Base-by-base conservation (phyloP, 75 land plant genomes). In the Pinus albicaulis region DNA sequence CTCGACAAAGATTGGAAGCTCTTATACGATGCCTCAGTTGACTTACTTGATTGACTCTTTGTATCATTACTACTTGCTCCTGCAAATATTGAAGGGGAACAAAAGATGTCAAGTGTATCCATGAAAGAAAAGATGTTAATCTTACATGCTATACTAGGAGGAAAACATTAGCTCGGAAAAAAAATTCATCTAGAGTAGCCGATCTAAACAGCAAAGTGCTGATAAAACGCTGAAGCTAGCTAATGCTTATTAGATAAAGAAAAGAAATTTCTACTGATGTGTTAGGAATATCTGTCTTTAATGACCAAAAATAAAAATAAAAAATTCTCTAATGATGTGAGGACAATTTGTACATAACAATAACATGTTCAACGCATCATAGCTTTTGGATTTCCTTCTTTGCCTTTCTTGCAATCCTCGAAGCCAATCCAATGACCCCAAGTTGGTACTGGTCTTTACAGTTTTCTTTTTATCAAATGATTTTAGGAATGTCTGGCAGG, bases 1-100 rank as follows among this genome's bases (percentile, higher is more conserved):
- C 57, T 72, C 7, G 34, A 20, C 17, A 72, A 23, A 72, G 55
- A 25, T 24, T 55, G 57, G 17, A 55, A 53, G 7, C 20, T 34
- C 74, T 26, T 55, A 28, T 4, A n/a, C 7, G 56, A 52, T 53
- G 26, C 25, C 25, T 71, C 56, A 2, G 28, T 26, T 72, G 74
- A 72, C 53, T 72, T 72, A 20, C 28, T 72, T 24, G 74, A 72
- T 55, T 72, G 74, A 26, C 74, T 55, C n/a, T 72, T 72, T 15
- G 74, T 53, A 17, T 72, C 74, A 26, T 55, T 52, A 26, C 57
- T 26, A 17, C 34, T 72, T 55, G 74, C 14, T 55, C 57, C 74
- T 72, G 74, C 11, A 72, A 68, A 68, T 41, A 38, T 41, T 68
- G 8, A 68, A 68, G 52, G 24, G 38, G 53, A 48, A 48, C 53